phyloP scores from a whole-genome alignment of 2,329 filamentous ascomycete genomes.

The Clarireedia homoeocarpa region DNA sequence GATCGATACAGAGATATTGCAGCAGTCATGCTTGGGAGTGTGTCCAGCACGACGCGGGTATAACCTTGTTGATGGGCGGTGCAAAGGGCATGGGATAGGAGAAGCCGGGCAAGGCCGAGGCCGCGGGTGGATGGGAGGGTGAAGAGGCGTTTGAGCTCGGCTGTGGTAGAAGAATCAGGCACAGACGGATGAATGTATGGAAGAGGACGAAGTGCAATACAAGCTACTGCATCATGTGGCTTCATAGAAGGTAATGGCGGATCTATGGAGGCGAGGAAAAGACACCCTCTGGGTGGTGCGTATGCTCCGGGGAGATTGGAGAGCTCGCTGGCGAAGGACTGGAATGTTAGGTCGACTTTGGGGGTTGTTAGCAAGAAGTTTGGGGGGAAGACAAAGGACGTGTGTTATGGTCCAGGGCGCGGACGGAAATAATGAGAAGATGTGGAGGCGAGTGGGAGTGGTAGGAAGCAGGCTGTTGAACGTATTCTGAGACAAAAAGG shows the following conservation, averaged over 20 bases:
- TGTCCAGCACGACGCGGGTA: background rate
- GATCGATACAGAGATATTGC: background rate
- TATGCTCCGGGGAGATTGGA: constrained; percentile 47
- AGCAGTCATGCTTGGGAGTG: background rate
- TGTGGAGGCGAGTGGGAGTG: too few relatives aligned
- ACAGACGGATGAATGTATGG: background rate
- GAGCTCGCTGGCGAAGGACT: constrained; percentile 46
- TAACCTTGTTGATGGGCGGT: background rate
- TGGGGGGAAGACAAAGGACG: too few relatives aligned
- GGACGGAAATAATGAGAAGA: too few relatives aligned
- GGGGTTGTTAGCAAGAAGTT: constrained; percentile 4
- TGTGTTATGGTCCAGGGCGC: background rate
- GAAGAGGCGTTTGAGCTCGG: constrained; percentile 53
- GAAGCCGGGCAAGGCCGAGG: background rate
- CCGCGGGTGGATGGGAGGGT: constrained; percentile 30
- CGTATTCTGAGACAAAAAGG: too few relatives aligned
- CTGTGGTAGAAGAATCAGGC: background rate
- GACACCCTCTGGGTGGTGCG: constrained; percentile 35
- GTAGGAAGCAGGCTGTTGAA: too few relatives aligned
- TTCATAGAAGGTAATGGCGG: background rate
- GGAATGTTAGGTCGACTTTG: constrained; percentile 46
- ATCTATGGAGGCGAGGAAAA: constrained; percentile 37
- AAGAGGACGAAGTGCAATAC: background rate
- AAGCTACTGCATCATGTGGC: background rate
- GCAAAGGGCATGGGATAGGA: background rate